phyloP scores from a whole-genome alignment of 768 basidiomycete species.

The Amanita brunnescens region DNA sequence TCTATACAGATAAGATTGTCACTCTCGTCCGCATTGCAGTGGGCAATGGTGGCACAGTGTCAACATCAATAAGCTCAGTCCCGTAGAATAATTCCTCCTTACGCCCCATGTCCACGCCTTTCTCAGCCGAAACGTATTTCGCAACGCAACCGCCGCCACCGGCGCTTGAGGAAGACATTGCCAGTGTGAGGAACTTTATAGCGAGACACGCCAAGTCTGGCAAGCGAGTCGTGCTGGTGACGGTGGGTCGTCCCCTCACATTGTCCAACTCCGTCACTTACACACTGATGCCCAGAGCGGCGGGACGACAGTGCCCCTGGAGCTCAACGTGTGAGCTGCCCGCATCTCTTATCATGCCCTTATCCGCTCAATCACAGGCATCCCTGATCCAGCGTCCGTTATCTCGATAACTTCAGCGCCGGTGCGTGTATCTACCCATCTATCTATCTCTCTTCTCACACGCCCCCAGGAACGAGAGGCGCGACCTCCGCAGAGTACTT shows the following conservation, averaged over 20 bases:
- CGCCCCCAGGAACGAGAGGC: conserved; percentile 76
- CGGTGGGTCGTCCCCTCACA: conserved; percentile 45
- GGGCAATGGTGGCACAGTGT: too few species aligned
- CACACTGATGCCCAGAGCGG: conserved; percentile 58
- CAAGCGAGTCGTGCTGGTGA: conserved; percentile 85
- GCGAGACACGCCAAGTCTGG: conserved; percentile 52
- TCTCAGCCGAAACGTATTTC: conserved; percentile 89
- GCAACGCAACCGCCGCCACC: conserved; percentile 76
- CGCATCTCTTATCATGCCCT: neutral
- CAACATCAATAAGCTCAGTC: neutral
- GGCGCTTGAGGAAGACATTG: conserved; percentile 60
- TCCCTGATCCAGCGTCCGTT: conserved; percentile 68
- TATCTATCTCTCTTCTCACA: conserved; percentile 2
- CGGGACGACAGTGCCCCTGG: conserved; percentile 94
- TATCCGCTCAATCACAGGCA: neutral
- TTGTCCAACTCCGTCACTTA: neutral
- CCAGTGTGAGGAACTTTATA: conserved; percentile 60
- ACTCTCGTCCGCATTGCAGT: too few species aligned
- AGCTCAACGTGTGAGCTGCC: conserved; percentile 91
- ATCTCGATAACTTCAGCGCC: conserved; percentile 98
- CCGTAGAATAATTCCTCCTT: neutral
- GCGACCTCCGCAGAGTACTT: conserved; percentile 99
- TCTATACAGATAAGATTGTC: too few species aligned
- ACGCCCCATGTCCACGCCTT: conserved; percentile 26
- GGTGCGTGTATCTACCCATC: conserved; percentile 38